Evolutionary conservation across 306 rosid genomes (phyloP).

Genomic region (Vachellia collinsii): DNA sequence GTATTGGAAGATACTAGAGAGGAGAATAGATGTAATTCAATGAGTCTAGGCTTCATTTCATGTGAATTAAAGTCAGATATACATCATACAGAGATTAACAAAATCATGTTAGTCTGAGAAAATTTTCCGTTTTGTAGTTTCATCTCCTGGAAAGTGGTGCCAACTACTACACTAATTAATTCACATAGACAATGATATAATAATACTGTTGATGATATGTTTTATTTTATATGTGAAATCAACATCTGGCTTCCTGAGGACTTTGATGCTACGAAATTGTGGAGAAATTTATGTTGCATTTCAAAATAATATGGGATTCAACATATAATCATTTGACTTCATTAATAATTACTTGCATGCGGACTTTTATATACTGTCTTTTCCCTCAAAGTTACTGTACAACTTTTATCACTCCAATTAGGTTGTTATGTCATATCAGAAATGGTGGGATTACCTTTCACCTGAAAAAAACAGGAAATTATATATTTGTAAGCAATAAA

Average conservation of each 20-base stretch:
- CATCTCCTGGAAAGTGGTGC: conserved; percentile 28
- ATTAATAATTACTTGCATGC: neutral
- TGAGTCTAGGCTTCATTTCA: conserved; percentile 33
- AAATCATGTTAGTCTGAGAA: conserved; percentile 29
- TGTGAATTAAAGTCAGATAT: conserved; percentile 35
- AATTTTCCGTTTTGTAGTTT: conserved; percentile 14
- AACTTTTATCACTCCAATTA: neutral
- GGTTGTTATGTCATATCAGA: conserved; percentile 19
- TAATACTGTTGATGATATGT: conserved; percentile 5
- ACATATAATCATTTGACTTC: neutral
- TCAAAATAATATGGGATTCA: neutral
- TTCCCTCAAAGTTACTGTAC: neutral
- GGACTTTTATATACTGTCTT: neutral
- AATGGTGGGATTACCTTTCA: conserved; percentile 6
- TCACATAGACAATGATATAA: conserved; percentile 17
- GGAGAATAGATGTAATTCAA: conserved; percentile 10
- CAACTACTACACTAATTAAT: neutral
- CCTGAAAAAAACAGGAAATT: neutral
- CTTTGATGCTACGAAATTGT: neutral
- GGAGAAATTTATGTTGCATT: neutral
- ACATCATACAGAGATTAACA: conserved; percentile 42
- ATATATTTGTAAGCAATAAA: neutral
- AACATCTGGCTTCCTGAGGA: neutral
- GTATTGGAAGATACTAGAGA: conserved; percentile 27
- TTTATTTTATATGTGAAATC: conserved; percentile 21